Conservation (phyloP, 345 rosid species). For the Brassica carinata region DNA sequence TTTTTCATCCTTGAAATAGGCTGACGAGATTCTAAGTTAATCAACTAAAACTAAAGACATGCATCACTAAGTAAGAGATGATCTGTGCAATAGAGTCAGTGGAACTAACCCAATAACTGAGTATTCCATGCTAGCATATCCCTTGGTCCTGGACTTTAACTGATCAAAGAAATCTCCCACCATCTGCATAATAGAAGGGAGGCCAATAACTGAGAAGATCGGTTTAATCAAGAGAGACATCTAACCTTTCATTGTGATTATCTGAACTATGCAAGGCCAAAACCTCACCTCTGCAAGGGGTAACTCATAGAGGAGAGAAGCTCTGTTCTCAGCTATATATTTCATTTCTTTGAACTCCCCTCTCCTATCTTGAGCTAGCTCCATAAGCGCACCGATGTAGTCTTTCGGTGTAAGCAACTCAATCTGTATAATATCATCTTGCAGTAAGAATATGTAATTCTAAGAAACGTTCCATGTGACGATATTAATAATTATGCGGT, state of each 20-base stretch:
- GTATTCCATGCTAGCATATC: constrained; percentile 99
- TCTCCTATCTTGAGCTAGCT: constrained; percentile 96
- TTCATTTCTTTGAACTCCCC: constrained; percentile 95
- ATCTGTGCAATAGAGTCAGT: constrained; percentile 2
- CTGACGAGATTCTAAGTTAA: no score
- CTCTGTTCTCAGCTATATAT: constrained; percentile 84
- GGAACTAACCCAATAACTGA: constrained; percentile 69
- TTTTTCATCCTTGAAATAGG: no score
- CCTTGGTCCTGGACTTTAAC: constrained; percentile 91
- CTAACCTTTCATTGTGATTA: constrained; percentile 11
- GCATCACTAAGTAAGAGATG: constrained; percentile 11
- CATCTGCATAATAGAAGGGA: constrained; percentile 67
- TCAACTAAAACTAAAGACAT: no score
- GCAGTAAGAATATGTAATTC: constrained; percentile 22
- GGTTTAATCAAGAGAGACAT: constrained; percentile 19
- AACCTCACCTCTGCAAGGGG: constrained; percentile 86
- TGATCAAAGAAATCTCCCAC: constrained; percentile 99
- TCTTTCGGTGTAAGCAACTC: constrained; percentile 97
- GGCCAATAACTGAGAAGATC: constrained; percentile 15
- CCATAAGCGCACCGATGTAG: constrained; percentile 92
- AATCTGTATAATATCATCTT: constrained; percentile 54
- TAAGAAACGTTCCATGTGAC: neutral
- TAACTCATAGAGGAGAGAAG: constrained; percentile 80
- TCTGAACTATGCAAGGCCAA: constrained; percentile 20
- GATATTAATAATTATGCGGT: neutral